These are phyloP conservation scores for Malbranchea cinnamomea DNA, from an alignment of 2,329 filamentous ascomycete species.

Conservation along the genomic window DNA sequence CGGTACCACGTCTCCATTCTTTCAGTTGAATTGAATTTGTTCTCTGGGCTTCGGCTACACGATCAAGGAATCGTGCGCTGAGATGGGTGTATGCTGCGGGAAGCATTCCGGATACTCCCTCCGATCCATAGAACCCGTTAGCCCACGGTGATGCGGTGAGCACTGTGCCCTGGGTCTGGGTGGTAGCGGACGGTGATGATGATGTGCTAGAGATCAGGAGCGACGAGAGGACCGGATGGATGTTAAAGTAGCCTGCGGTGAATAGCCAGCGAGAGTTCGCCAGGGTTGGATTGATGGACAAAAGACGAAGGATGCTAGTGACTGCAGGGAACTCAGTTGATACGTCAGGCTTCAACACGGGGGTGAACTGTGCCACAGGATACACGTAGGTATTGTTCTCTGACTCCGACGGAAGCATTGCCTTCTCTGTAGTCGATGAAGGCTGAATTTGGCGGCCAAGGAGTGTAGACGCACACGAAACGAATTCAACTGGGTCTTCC, in stretches of 20 bases:
- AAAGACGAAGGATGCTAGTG: slow-evolving; percentile 53
- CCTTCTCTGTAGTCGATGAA: slow-evolving; percentile 19
- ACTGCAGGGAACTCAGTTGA: slow-evolving; percentile 84
- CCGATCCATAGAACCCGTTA: slow-evolving; percentile 86
- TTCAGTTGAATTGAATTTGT: slow-evolving; percentile 53
- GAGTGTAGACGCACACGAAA: slow-evolving; percentile 49
- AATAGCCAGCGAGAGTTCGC: slow-evolving; percentile 75
- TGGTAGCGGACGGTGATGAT: slow-evolving; percentile 15
- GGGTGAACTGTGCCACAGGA: slow-evolving; percentile 74
- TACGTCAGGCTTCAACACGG: slow-evolving; percentile 60
- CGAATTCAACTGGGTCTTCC: slow-evolving; percentile 52
- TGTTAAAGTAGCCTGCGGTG: slow-evolving; percentile 97
- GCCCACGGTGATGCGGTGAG: slow-evolving; percentile 86
- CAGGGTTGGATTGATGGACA: slow-evolving; percentile 47
- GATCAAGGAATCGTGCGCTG: slow-evolving; percentile 62
- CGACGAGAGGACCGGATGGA: slow-evolving; percentile 66
- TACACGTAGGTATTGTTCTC: slow-evolving; percentile 61
- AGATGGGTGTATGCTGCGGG: slow-evolving; percentile 87
- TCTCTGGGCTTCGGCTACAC: slow-evolving; percentile 38
- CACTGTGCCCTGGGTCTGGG: slow-evolving; percentile 51
- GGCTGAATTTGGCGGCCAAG: slow-evolving; percentile 53
- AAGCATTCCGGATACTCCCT: slow-evolving; percentile 76
- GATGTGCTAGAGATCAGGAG: slow-evolving; percentile 59
- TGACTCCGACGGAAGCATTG: slow-evolving; percentile 16
- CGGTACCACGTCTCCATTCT: slow-evolving; percentile 75